Evolutionary conservation across 495 filamentous ascomycete genomes (phyloP).

Genomic region (Darksidea phi): DNA sequence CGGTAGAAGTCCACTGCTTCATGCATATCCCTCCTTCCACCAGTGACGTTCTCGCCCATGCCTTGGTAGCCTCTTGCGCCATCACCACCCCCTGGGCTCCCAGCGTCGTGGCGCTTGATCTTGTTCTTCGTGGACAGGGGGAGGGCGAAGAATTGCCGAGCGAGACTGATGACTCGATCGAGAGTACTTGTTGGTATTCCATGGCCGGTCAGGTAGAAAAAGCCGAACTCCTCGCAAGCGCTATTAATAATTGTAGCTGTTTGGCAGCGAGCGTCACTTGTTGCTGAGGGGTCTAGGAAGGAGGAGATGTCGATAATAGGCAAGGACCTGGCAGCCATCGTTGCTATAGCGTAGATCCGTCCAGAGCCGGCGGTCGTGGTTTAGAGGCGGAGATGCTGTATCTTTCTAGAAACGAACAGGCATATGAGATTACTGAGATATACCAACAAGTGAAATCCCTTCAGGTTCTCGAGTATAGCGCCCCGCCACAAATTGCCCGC

Average conservation of each 20-base stretch:
- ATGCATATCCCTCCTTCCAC: constrained; percentile 32
- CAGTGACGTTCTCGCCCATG: constrained; percentile 39
- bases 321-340: constrained; percentile 9
- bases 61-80: constrained; percentile 41
- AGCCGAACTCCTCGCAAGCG: constrained; percentile 38
- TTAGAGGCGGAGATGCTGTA: no score
- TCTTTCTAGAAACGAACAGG: no score
- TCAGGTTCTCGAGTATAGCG: no score
- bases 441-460: no score
- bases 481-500: no score
- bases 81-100: constrained; percentile 31
- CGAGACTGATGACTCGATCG: constrained; percentile 33
- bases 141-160: constrained; percentile 39
- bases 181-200: constrained; percentile 33
- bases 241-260: constrained; percentile 24
- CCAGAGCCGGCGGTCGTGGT: no score
- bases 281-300: constrained; percentile 29
- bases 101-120: constrained; percentile 35
- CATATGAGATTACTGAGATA: no score
- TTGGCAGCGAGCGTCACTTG: constrained; percentile 7
- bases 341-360: not conserved
- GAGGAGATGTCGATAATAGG: constrained; percentile 38
- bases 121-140: constrained; percentile 33
- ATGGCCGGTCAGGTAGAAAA: constrained; percentile 44
- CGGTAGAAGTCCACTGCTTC: constrained; percentile 42